Evolutionary conservation across 176 grass and related monocot genomes (phyloP).

Genomic region (Tuctoria greenei): DNA sequence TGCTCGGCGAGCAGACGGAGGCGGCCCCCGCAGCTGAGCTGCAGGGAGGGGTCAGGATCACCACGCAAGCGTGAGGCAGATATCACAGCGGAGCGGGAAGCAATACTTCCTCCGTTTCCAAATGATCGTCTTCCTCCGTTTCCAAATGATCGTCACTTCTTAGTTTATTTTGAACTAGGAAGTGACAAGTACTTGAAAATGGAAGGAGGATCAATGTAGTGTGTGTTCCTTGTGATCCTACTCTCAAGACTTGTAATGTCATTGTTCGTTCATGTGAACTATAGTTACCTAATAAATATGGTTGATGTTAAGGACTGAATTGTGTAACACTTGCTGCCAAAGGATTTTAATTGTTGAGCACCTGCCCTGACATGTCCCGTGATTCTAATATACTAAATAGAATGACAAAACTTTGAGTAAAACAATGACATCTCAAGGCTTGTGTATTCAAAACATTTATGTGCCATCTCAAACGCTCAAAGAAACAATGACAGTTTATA

Average conservation of each 20-base stretch:
- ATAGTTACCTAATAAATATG: slow-evolving; percentile 31
- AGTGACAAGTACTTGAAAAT: too few species aligned
- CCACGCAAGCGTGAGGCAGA: slow-evolving; percentile 35
- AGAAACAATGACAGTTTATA: slow-evolving; percentile 6
- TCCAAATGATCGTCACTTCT: too few species aligned
- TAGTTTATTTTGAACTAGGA: too few species aligned
- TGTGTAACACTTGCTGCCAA: not conserved
- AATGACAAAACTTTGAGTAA: not conserved
- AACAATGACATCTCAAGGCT: not conserved
- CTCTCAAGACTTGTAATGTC: slow-evolving; percentile 1
- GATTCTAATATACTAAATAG: not conserved
- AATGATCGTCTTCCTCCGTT: too few species aligned
- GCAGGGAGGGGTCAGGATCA: slow-evolving; percentile 29
- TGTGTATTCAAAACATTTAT: not conserved
- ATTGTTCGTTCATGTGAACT: slow-evolving; percentile 28
- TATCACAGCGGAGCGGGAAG: not conserved
- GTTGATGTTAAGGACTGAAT: slow-evolving; percentile 13
- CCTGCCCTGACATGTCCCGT: not conserved
- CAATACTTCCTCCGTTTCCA: too few species aligned
- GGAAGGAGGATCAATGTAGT: too few species aligned
- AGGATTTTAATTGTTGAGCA: not conserved
- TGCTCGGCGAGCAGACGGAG: slow-evolving; percentile 41
- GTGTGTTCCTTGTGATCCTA: not conserved
- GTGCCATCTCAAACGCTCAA: not conserved
- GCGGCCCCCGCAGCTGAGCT: not conserved